phyloP scores from a whole-genome alignment of 2,329 filamentous ascomycete genomes.

The Aspergillus floridensis region DNA sequence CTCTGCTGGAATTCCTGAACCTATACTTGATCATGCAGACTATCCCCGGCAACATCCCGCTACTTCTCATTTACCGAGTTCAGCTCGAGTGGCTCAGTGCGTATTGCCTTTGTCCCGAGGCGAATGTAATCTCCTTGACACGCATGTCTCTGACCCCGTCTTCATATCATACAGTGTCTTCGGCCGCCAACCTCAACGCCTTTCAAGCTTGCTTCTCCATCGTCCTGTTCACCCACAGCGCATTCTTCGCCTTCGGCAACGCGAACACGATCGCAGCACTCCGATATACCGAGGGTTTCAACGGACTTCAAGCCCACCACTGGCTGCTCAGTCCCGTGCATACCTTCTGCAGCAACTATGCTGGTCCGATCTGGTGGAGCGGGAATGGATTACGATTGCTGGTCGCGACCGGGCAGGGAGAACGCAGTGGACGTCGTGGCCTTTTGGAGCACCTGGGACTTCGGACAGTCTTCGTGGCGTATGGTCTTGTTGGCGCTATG shows the following conservation, averaged over 20 bases:
- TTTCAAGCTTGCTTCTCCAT: background rate
- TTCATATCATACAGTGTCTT: no score
- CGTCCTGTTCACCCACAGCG: background rate
- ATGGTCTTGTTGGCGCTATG: background rate
- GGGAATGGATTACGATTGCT: background rate
- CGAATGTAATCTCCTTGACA: no score
- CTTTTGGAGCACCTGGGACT: background rate
- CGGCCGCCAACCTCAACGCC: no score
- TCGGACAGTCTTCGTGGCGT: background rate
- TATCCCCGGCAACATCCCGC: no score
- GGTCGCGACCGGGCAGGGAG: background rate
- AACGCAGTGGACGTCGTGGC: background rate
- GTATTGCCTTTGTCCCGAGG: no score
- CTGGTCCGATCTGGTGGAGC: background rate
- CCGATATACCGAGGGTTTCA: background rate
- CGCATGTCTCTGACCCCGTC: no score
- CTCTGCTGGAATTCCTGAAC: no score
- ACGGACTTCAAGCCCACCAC: constrained; percentile 1
- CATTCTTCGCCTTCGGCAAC: background rate
- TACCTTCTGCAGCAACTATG: constrained; percentile 1
- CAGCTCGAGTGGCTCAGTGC: no score
- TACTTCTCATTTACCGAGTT: no score
- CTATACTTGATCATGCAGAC: no score
- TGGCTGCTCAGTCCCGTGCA: constrained; percentile 1
- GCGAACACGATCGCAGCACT: background rate